Base-by-base conservation (phyloP, 352 stramenopile species). In the Aphanomyces stellatus region DNA sequence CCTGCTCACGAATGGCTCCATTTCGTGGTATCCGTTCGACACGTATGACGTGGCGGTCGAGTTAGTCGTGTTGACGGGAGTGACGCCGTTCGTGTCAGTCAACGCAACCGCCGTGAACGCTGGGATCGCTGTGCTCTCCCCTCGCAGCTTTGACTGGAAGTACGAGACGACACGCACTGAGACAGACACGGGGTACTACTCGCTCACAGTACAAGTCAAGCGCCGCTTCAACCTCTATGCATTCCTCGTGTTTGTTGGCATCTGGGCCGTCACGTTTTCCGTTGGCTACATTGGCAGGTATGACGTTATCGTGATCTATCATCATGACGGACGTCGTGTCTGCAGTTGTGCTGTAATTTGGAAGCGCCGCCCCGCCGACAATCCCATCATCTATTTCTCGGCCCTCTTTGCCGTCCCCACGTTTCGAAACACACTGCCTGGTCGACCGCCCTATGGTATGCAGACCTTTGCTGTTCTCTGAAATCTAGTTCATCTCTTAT, bases 61-160 rank as follows among this genome's bases (percentile, higher is more conserved):
- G 11, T 11, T 46, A 19, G 13, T n/a, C n/a, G 90, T 4, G 69
- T 86, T 13, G 82, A 90, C 40, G 80, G n/a, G n/a, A n/a, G n/a
- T n/a, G n/a, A n/a, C n/a, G n/a, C n/a, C n/a, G n/a, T n/a, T n/a
- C n/a, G n/a, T n/a, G n/a, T n/a, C n/a, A n/a, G n/a, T n/a, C n/a
- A n/a, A n/a, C n/a, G n/a, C n/a, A n/a, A n/a, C n/a, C n/a, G n/a
- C n/a, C n/a, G n/a, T n/a, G n/a, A n/a, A 88, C 35, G 74, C 90
- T 30, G 88, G 87, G 74, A 79, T 91, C 46, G 88, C 37, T 19
- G 37, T 46, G 37, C n/a, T 46, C 11, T n/a, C 37, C 13, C 37
- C 37, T 11, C 0, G n/a, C 11, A 46, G n/a, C 37, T 46, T 46
- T 46, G 37, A 46, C 37, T 46, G 37, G 37, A 46, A 0, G n/a